These are phyloP conservation scores for Micractinium sp. DNA, from an alignment of 139 green algal genomes.

Conservation along the genomic window DNA sequence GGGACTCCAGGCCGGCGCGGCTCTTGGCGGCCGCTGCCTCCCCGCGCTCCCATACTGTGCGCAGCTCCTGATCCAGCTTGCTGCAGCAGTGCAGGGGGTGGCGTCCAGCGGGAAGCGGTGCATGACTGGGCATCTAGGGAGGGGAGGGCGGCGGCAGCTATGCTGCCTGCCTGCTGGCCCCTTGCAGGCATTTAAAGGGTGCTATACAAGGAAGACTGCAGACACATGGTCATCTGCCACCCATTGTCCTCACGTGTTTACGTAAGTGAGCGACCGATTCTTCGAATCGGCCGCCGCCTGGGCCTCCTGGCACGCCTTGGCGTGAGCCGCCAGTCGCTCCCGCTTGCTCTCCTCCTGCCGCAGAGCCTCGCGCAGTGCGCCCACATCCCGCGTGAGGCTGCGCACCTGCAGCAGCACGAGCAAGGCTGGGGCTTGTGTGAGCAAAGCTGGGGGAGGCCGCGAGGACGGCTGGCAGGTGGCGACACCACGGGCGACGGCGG, in stretches of 20 bases:
- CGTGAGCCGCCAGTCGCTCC: conserved; percentile 48
- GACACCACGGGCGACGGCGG: not conserved
- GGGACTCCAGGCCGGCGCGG: conserved; percentile 29
- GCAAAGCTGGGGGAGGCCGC: not conserved
- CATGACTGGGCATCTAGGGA: not conserved
- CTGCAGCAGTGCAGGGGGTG: conserved; percentile 21
- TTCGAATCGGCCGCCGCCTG: not conserved
- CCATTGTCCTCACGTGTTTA: conserved; percentile 41
- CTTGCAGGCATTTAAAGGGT: not conserved
- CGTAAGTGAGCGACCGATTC: conserved; percentile 53
- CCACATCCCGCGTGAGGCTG: conserved; percentile 65
- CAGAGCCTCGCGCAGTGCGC: conserved; percentile 62
- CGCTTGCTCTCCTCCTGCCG: conserved; percentile 59
- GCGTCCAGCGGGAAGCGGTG: too few species aligned
- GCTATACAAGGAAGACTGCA: not conserved
- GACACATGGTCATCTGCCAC: not conserved
- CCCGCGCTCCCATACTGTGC: conserved; percentile 41
- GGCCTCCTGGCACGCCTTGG: conserved; percentile 50
- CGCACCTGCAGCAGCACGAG: conserved; percentile 36
- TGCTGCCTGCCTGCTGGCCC: not conserved
- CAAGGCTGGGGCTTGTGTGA: not conserved
- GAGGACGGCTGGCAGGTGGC: not conserved
- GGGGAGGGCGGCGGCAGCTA: not conserved
- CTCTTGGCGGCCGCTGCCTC: conserved; percentile 25
- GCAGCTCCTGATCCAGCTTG: conserved; percentile 64